Base-by-base conservation (phyloP, 306 rosid genomes). In the Cucurbita maxima region DNA sequence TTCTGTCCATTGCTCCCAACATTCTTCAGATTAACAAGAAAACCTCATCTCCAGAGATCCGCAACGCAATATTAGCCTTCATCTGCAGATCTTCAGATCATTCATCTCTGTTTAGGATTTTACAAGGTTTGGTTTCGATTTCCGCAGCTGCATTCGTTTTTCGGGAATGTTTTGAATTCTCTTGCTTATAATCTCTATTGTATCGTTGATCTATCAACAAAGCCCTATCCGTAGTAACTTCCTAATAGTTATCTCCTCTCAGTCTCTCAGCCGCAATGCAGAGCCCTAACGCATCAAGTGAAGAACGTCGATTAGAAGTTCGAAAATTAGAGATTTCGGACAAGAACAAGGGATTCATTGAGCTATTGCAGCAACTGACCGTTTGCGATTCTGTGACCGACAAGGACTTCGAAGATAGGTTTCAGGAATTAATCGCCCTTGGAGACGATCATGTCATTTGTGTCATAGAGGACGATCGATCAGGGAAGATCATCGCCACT, bases 341-440 rank as follows among this genome's bases (percentile, higher is more conserved):
- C 81, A 90, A 87, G 81, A 76, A 82, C 56, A 92, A 88, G 79
- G 96, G 96, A 10, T 92, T 90, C 75, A 78, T 85, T 16, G 85
- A 90, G 81, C 80, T 92, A 15, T 77, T 92, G 70, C 89, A 47
- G 57, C 98, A 92, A 50, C 88, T 90, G 2, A 90, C 84, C 38
- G 82, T 86, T 43, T 92, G 96, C 45, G 96, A 88, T 81, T 87
- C 85, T 22, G 88, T 90, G 7, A 79, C 91, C 7, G 86, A 90
- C 51, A 70, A 84, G 66, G 86, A 88, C 16, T 90, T 92, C n/a
- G 85, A 86, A 79, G 85, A 84, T 53, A 80, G 91, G 20, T 92
- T 88, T 77, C 74, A 3, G 10, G 98, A 88, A 76, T 75, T 88
- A 51, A 78, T 74, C 44, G 72, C 84, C 11, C 81, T 86, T 3